Percentiles rank a stretch among this genome's conserved stretches.
Conservation (phyloP, 768 basidiomycete genomes). For the Termitomyces sp. region DNA sequence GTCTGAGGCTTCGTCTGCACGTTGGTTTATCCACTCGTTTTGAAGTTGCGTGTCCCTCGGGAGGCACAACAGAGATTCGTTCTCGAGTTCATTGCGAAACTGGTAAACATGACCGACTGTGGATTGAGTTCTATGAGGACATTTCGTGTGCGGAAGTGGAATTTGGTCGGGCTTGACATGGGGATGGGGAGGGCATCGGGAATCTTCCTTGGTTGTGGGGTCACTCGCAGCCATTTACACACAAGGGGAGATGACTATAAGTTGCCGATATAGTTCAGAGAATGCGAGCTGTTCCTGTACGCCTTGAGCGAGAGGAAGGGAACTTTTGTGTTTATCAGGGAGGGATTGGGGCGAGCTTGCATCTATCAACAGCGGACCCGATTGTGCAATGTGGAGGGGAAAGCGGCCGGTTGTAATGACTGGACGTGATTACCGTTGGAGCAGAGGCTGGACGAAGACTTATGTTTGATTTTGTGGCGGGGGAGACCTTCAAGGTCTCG, state of each 20-base stretch:
- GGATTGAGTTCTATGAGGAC: background rate
- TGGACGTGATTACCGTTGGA: slow-evolving; percentile 24
- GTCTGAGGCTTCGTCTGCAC: slow-evolving; percentile 11
- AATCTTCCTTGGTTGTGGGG: slow-evolving; percentile 8
- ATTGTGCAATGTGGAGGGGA: slow-evolving; percentile 16
- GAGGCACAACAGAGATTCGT: slow-evolving; percentile 51
- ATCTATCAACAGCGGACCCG: slow-evolving; percentile 6
- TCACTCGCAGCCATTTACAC: slow-evolving; percentile 22
- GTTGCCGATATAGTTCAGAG: slow-evolving; percentile 14
- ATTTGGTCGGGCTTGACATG: slow-evolving; percentile 14
- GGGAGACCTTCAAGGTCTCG: slow-evolving; percentile 34
- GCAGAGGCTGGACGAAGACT: slow-evolving; percentile 30
- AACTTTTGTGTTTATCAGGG: background rate
- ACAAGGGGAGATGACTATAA: slow-evolving; percentile 24
- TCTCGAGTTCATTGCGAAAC: slow-evolving; percentile 37
- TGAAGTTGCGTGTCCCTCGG: slow-evolving; percentile 38
- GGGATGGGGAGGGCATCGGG: slow-evolving; percentile 15
- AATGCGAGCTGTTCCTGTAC: slow-evolving; percentile 26
- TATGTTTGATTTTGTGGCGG: slow-evolving; percentile 27
- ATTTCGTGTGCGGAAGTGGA: slow-evolving; percentile 6
- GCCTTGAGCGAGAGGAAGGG: slow-evolving; percentile 18
- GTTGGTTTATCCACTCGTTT: slow-evolving; percentile 19
- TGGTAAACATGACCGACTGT: slow-evolving; percentile 11
- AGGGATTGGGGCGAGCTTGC: slow-evolving; percentile 4
- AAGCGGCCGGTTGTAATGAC: slow-evolving; percentile 25